phyloP scores from a whole-genome alignment of 345 rosid genomes.

The Aethionema arabicum region DNA sequence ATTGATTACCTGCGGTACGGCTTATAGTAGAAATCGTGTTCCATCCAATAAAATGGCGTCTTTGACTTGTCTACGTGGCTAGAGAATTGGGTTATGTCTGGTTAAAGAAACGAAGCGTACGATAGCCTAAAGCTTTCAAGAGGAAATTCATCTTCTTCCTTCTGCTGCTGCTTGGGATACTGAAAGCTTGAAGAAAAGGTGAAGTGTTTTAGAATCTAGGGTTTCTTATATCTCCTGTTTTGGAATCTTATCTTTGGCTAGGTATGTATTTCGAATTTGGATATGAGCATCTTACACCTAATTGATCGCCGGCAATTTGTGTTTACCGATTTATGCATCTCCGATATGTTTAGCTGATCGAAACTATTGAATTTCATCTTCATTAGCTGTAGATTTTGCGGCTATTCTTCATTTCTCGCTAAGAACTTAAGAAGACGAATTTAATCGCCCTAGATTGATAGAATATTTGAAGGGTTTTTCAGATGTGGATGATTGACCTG shows the following conservation, averaged over 20 bases:
- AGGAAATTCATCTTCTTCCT: background rate
- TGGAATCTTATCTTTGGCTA: background rate
- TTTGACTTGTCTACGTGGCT: conserved; percentile 18
- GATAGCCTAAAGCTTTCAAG: background rate
- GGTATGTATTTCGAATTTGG: background rate
- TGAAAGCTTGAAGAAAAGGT: conserved; percentile 30
- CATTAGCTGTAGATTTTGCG: background rate
- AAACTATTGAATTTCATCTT: background rate
- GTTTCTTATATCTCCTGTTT: background rate
- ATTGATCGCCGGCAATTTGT: conserved; percentile 15
- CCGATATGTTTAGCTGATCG: background rate
- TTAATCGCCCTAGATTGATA: conserved; percentile 5
- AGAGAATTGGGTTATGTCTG: background rate
- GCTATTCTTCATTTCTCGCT: background rate
- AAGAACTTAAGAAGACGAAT: background rate
- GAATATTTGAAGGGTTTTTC: background rate
- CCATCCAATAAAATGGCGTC: conserved; percentile 19
- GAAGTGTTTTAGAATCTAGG: background rate
- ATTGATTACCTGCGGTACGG: background rate
- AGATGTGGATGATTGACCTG: background rate
- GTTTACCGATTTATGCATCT: background rate
- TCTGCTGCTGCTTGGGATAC: conserved; percentile 15
- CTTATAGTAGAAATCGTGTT: conserved; percentile 3
- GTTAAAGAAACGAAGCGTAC: background rate
- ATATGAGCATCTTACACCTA: conserved; percentile 2